Conservation (phyloP, 768 basidiomycete genomes). For the Ramaria rubella region DNA sequence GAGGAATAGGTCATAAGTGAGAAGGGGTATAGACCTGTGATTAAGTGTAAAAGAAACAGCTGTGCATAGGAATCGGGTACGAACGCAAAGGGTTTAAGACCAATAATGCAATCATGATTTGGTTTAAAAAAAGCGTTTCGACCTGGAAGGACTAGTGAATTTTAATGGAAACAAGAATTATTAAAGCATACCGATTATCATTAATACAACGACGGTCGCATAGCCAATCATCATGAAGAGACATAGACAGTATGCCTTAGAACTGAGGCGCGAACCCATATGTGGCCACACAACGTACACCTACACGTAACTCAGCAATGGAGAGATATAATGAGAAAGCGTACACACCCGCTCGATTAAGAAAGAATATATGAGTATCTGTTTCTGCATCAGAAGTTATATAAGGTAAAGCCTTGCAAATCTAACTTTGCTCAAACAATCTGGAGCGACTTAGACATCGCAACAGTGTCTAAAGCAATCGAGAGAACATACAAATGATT, state of each 20-base stretch:
- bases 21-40: conserved; percentile 34
- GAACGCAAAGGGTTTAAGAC: conserved; percentile 34
- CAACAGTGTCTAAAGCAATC: background rate
- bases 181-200: conserved; percentile 2
- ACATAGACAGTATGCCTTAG: conserved; percentile 8
- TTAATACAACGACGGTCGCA: background rate
- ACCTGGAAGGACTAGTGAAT: background rate
- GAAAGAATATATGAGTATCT: conserved; percentile 10
- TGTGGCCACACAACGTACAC: conserved; percentile 13
- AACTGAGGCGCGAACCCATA: conserved; percentile 6
- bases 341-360: conserved; percentile 6
- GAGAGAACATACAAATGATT: background rate
- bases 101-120: conserved; percentile 42
- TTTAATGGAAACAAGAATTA: background rate
- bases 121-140: conserved; percentile 18
- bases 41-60: background rate
- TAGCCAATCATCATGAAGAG: conserved; percentile 4
- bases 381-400: background rate
- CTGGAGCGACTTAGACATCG: background rate
- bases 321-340: background rate
- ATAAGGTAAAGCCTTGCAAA: background rate
- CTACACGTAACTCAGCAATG: background rate
- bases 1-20: conserved; percentile 43
- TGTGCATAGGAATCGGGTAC: conserved; percentile 3
- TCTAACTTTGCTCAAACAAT: conserved; percentile 8